Percentiles rank a stretch among this genome's conserved stretches.
Evolutionary conservation across 805 yeast genomes (phyloP).

Genomic region (Ogataea siamensis): DNA sequence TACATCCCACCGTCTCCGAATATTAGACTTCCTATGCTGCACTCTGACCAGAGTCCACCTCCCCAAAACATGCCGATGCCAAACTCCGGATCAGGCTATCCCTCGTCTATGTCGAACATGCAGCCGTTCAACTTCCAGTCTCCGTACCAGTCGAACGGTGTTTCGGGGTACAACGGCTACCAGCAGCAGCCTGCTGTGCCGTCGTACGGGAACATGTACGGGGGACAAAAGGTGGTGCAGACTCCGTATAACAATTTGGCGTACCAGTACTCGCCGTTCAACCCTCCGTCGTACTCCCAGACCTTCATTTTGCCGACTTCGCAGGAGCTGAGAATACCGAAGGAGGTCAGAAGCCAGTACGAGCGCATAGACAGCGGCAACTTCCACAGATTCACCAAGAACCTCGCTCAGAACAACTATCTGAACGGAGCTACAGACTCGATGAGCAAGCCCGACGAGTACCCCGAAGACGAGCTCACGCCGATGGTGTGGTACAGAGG

Average conservation of each 20-base stretch:
- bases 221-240: constrained; percentile 31
- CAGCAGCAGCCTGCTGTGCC: constrained; percentile 14
- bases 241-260: constrained; percentile 32
- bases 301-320: constrained; percentile 38
- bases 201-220: constrained; percentile 15
- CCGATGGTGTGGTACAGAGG: constrained; percentile 67
- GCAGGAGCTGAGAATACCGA: constrained; percentile 34
- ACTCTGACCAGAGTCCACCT: constrained; percentile 19
- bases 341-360: constrained; percentile 34
- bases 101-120: constrained; percentile 8
- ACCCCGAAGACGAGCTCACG: constrained; percentile 14
- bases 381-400: constrained; percentile 27
- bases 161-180: constrained; percentile 12
- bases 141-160: constrained; percentile 10
- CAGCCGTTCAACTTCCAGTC: constrained; percentile 15
- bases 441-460: constrained; percentile 23
- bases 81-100: constrained; percentile 5
- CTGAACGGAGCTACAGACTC: constrained; percentile 17
- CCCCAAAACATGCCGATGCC: constrained; percentile 18
- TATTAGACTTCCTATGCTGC: constrained; percentile 24
- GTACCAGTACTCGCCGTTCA: constrained; percentile 33
- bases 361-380: constrained; percentile 34
- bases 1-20: constrained; percentile 33
- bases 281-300: constrained; percentile 31
- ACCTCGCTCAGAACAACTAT: constrained; percentile 22